phyloP scores from a whole-genome alignment of 2,329 filamentous ascomycete species.

The Sphaerulina populicola region DNA sequence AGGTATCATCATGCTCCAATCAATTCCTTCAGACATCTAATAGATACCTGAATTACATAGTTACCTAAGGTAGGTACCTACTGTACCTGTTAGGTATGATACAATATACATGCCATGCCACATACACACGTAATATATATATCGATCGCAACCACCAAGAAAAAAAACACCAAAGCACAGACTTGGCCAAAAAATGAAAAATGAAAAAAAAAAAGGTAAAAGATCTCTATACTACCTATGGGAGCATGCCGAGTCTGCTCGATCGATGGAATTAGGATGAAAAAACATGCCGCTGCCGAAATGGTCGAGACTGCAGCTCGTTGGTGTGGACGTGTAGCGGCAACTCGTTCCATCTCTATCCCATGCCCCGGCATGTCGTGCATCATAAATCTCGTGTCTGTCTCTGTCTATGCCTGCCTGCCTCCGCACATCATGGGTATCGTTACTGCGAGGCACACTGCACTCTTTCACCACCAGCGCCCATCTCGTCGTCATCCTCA shows the following conservation, averaged over 20 bases:
- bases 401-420: neutral
- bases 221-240: constrained; percentile 1
- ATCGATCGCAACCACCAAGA: no score
- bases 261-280: neutral
- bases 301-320: constrained; percentile 1
- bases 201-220: constrained; percentile 3
- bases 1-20: no score
- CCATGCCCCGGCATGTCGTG: neutral
- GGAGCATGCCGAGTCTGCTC: neutral
- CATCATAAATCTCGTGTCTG: constrained; percentile 3
- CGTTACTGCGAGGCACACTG: constrained; percentile 80
- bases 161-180: neutral
- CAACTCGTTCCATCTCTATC: constrained; percentile 2
- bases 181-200: neutral
- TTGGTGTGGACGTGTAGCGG: neutral
- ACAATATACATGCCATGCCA: no score
- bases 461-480: constrained; percentile 63
- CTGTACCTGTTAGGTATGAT: no score
- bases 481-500: constrained; percentile 59
- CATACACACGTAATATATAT: no score
- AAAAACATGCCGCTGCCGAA: neutral
- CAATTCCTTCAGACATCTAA: no score
- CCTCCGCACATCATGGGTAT: constrained; percentile 11
- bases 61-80: no score
- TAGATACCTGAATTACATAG: no score